These are phyloP conservation scores for Triadica sebifera DNA, from an alignment of 345 rosid genomes.

Conservation along the genomic window DNA sequence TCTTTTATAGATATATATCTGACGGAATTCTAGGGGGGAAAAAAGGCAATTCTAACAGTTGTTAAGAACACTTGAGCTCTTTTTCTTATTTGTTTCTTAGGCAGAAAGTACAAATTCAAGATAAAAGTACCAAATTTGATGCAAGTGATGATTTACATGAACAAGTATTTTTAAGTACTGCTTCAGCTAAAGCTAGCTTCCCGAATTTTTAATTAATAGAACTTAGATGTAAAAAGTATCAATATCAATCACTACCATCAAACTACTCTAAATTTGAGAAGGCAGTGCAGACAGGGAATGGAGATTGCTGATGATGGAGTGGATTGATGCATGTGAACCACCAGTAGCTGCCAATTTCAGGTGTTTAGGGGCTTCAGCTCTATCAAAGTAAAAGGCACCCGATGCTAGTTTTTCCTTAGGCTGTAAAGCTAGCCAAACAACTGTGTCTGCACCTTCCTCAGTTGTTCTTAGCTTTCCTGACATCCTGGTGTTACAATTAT, in stretches of 20 bases:
- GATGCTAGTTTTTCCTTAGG: conserved; percentile 70
- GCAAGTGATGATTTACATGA: too few relatives aligned
- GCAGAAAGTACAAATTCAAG: background rate
- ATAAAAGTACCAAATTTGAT: too few relatives aligned
- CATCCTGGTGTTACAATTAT: conserved; percentile 39
- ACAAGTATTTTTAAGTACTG: too few relatives aligned
- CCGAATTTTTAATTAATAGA: too few relatives aligned
- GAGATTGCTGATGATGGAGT: conserved; percentile 47
- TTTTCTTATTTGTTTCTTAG: background rate
- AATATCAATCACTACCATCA: background rate
- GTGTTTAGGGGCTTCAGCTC: conserved; percentile 79
- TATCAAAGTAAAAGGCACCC: conserved; percentile 79
- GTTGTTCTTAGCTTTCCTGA: conserved; percentile 75
- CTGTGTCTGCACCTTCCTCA: conserved; percentile 85
- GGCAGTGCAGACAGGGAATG: conserved; percentile 38
- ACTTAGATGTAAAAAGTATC: too few relatives aligned
- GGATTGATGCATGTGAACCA: conserved; percentile 48
- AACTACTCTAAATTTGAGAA: conserved; percentile 18
- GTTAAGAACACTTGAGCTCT: background rate
- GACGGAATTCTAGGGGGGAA: too few relatives aligned
- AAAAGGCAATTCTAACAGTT: too few relatives aligned
- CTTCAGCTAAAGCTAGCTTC: background rate
- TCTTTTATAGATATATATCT: too few relatives aligned
- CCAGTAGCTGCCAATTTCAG: conserved; percentile 63
- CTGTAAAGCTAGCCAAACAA: conserved; percentile 77